Evolutionary conservation across 2,329 filamentous ascomycete genomes (phyloP).

Genomic region (Trichoderma gracile): DNA sequence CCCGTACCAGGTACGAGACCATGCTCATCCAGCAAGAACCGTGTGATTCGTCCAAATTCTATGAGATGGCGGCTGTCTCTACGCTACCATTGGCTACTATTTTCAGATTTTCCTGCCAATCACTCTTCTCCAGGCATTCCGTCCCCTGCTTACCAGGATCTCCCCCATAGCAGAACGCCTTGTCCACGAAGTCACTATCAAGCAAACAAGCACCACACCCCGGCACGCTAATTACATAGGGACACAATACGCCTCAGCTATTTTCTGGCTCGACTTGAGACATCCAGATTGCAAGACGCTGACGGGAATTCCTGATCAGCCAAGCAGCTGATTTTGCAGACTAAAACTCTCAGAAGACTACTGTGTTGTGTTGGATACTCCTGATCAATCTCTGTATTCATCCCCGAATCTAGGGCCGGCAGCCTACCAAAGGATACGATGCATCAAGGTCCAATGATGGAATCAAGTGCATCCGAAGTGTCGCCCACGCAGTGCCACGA

Average conservation of each 20-base stretch:
- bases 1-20: background rate
- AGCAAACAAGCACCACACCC: conserved; percentile 11
- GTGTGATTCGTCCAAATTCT: conserved; percentile 20
- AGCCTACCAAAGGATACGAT: background rate
- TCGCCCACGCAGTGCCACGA: background rate
- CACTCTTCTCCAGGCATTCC: conserved; percentile 10
- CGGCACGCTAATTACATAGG: conserved; percentile 13
- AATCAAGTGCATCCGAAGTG: background rate
- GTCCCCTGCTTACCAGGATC: conserved; percentile 21
- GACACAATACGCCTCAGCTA: conserved; percentile 1
- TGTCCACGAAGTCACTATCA: conserved; percentile 4
- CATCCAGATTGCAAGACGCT: background rate
- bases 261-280: background rate
- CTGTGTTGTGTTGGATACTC: background rate
- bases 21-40: background rate
- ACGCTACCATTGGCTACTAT: conserved; percentile 16
- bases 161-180: conserved; percentile 21
- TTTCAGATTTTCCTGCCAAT: conserved; percentile 24
- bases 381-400: background rate
- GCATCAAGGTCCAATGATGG: background rate
- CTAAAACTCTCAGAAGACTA: background rate
- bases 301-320: background rate
- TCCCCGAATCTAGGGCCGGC: background rate
- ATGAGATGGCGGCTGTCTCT: conserved; percentile 17
- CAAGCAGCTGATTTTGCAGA: background rate